Evolutionary conservation across 2,329 filamentous ascomycete species (phyloP), one percentile per base, ranked within the genome.

Genomic region (Talaromyces funiculosus): DNA sequence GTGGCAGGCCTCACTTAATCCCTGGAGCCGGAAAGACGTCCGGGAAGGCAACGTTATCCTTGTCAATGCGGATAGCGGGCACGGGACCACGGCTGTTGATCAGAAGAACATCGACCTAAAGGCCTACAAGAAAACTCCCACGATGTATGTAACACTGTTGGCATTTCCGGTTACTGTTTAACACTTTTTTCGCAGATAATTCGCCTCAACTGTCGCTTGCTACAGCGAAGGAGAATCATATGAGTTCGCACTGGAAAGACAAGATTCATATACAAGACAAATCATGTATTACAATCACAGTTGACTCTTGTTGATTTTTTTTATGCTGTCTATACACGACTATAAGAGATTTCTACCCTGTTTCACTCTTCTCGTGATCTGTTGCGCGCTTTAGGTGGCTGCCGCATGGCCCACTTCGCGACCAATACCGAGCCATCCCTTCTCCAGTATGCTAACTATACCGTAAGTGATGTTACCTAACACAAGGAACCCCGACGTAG

Each of bases 1-100:
- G 33, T 55, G 53, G 53, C 53, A 55, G 14, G 20, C 31, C n/a
- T 55, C 53, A 14, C 37, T 55, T 18, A 55, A 55, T 24, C 53
- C 53, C 18, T 24, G 31, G 53, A 40, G 20, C 33, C 53, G 53
- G 7, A 55, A 55, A 42, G 53, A 55, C 37, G 53, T 55, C 22
- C 33, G 33, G 20, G 53, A 55, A 5, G 53, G 53, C 18, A 55
- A 55, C 18, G 53, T 55, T 7, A 40, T 55, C 33, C 53, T 55
- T 35, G 18, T 24, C 20, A 55, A 55, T 40, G 53, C 53, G 16
- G 53, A 55, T 26, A 55, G 53, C 35, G 53, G 31, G 24, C 53
- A 55, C 18, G 53, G 53, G 5, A 55, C 53, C 6, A 55, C 53
- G 14, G 53, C 53, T 55, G 16, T 55, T 24, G 53, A 55, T 14